Conservation (phyloP, 106 monocot species). For the Allium sativum region DNA sequence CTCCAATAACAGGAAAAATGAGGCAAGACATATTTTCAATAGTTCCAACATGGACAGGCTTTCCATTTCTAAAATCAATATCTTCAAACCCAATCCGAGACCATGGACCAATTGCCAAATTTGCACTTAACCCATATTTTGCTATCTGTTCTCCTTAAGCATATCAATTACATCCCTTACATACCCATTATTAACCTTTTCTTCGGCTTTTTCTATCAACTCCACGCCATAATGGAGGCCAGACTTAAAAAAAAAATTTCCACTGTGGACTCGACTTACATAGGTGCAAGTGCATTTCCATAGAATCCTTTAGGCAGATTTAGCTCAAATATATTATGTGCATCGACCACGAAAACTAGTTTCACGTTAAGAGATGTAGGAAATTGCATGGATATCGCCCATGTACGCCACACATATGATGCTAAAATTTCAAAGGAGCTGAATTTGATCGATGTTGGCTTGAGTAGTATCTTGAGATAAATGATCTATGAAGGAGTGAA, state of each 20-base stretch:
- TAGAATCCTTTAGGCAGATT: conserved; percentile 57
- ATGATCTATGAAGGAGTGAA: conserved; percentile 53
- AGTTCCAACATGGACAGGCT: conserved; percentile 62
- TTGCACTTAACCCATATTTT: conserved; percentile 52
- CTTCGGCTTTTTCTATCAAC: conserved; percentile 54
- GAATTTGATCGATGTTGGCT: conserved; percentile 55
- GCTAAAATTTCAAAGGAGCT: conserved; percentile 86
- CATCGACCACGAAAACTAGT: conserved; percentile 62
- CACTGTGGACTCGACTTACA: conserved; percentile 46
- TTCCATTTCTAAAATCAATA: conserved; percentile 70
- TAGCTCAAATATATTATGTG: conserved; percentile 28
- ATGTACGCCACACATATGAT: conserved; percentile 73
- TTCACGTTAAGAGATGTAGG: conserved; percentile 40
- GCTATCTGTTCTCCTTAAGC: conserved; percentile 34
- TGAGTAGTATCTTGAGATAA: conserved; percentile 45
- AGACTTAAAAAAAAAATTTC: conserved; percentile 22
- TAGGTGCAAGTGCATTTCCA: conserved; percentile 74
- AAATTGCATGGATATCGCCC: conserved; percentile 37
- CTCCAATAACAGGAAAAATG: conserved; percentile 66
- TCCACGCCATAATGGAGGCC: conserved; percentile 20
- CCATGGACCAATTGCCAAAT: conserved; percentile 75
- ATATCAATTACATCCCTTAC: conserved; percentile 58
- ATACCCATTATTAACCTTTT: conserved; percentile 30
- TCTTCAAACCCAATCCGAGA: conserved; percentile 71
- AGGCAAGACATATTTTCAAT: conserved; percentile 76